Conservation (phyloP, 139 green algal genomes). For the Chlamydomonas incerta region DNA sequence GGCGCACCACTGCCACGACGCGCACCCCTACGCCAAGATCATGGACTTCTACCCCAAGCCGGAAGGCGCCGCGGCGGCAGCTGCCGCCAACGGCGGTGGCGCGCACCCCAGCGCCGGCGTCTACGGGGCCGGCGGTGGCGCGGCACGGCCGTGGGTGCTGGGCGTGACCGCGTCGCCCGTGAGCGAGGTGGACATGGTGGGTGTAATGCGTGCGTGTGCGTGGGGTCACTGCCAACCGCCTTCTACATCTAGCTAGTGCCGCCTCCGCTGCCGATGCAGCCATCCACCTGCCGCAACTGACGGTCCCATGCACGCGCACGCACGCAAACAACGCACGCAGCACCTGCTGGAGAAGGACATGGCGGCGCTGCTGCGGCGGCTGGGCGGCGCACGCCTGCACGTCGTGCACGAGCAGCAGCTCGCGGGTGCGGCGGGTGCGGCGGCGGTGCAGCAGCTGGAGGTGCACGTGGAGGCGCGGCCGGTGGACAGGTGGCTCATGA, state of each 20-base stretch:
- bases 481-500: neutral
- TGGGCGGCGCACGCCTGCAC: neutral
- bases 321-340: no score
- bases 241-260: no score
- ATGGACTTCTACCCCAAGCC: neutral
- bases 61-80: neutral
- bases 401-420: no score
- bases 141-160: neutral
- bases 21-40: constrained; percentile 45
- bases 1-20: constrained; percentile 54
- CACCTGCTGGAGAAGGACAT: neutral
- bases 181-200: neutral
- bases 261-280: no score
- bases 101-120: no score
- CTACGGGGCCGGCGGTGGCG: neutral
- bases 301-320: no score
- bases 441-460: neutral
- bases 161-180: neutral
- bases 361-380: constrained; percentile 1
- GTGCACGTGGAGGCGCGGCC: neutral
- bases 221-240: no score
- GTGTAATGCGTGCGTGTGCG: no score
- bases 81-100: no score
- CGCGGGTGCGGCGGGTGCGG: no score
- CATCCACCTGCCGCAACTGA: no score